Base-by-base conservation (phyloP, 371 early-diverging fungal species). In the Mucor mucedo region DNA sequence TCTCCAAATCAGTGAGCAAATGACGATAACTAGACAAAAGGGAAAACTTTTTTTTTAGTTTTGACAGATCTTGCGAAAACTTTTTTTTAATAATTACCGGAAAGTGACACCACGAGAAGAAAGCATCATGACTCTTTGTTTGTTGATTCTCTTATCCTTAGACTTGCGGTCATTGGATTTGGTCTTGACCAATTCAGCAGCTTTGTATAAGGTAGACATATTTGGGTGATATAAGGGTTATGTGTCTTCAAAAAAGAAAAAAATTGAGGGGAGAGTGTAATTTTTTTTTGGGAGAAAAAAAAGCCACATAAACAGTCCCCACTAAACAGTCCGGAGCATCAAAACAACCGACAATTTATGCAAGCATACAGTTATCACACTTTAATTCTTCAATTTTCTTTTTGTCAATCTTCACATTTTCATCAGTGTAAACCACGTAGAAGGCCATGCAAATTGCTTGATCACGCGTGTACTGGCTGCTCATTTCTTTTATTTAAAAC, bases 41-140 rank as follows among this genome's bases (percentile, higher is more conserved):
- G 21, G 21, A 21, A 58, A 39, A 9, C n/a, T 33, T 32, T 28
- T n/a, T 38, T 10, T 16, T 49, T 35, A 58, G 9, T 30, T 55
- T 39, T 38, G 28, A 53, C 55, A 40, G 16, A 40, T 57, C 40
- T 42, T 21, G 21, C 21, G 21, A 21, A 21, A 14, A 38, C 28
- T n/a, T 47, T 47, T 47, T 47, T 47, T 6, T n/a, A 4, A 21
- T 21, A 29, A 33, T 42, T 87, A 95, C 93, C 95, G 85, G 58
- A 75, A 87, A 53, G 86, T 93, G 58, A 94, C 91, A 58, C 98
- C 98, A 40, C 98, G 88, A 48, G 95, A 94, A 54, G 93, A 89
- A 44, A 97, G 82, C 61, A 95, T 65, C 69, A 98, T 77, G 27
- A 97, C 94, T 57, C 96, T 84, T 74, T 98, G 96, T 76, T 93